Conservation (phyloP, 768 basidiomycete species). For the Auriscalpium microsporum region DNA sequence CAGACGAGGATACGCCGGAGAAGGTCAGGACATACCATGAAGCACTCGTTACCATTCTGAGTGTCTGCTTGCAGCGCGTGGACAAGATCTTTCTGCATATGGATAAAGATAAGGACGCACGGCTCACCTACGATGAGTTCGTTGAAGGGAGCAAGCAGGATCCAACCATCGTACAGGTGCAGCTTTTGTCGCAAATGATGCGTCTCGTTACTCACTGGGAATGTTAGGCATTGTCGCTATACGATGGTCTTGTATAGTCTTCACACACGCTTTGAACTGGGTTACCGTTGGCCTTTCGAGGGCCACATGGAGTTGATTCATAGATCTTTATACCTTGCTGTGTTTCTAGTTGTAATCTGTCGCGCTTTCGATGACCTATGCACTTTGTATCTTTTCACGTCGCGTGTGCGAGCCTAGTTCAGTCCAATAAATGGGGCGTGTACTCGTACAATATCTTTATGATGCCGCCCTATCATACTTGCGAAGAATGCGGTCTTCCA, state of each 20-base stretch:
- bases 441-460: slow-evolving; percentile 7
- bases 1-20: slow-evolving; percentile 98
- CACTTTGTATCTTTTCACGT: not conserved
- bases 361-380: not conserved
- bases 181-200: slow-evolving; percentile 12
- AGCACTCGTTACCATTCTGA: slow-evolving; percentile 5
- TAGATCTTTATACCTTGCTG: not conserved
- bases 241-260: slow-evolving; percentile 79
- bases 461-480: slow-evolving; percentile 60
- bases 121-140: slow-evolving; percentile 92
- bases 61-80: slow-evolving; percentile 57
- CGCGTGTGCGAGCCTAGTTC: not conserved
- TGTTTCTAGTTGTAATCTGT: not conserved
- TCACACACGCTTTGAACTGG: not conserved
- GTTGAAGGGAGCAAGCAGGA: slow-evolving; percentile 98
- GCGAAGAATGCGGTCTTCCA: slow-evolving; percentile 70
- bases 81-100: slow-evolving; percentile 98
- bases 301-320: not conserved
- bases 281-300: not conserved
- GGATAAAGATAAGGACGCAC: slow-evolving; percentile 93
- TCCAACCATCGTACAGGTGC: slow-evolving; percentile 95
- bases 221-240: slow-evolving; percentile 79
- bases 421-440: too few relatives aligned
- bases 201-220: slow-evolving; percentile 9
- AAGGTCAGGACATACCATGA: slow-evolving; percentile 48